phyloP scores from a whole-genome alignment of 2,329 filamentous ascomycete genomes.

The Falciphora oryzae region DNA sequence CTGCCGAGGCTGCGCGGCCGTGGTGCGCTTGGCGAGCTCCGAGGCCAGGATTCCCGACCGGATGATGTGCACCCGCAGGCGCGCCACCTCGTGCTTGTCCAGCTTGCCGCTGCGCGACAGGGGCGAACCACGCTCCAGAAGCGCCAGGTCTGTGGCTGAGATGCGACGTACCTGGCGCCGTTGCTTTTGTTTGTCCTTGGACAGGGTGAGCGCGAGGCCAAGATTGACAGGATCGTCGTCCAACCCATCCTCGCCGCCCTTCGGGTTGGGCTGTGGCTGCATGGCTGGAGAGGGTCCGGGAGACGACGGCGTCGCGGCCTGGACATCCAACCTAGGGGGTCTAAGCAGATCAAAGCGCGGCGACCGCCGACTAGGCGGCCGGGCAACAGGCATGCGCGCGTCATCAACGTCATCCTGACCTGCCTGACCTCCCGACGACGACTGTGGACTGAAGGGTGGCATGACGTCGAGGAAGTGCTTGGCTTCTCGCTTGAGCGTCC shows the following conservation, averaged over 20 bases:
- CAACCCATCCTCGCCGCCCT: neutral
- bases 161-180: neutral
- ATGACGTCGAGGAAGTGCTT: constrained; percentile 47
- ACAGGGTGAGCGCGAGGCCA: neutral
- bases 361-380: constrained; percentile 34
- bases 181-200: neutral
- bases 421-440: neutral
- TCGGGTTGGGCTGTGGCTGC: neutral
- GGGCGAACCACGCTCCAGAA: neutral
- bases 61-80: constrained; percentile 70
- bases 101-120: constrained; percentile 23
- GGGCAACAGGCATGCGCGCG: constrained; percentile 17
- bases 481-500: constrained; percentile 16
- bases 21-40: constrained; percentile 65
- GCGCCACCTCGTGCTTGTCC: constrained; percentile 69
- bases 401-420: neutral
- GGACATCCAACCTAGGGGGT: constrained; percentile 42
- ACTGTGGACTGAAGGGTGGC: constrained; percentile 35
- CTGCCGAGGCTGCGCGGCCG: constrained; percentile 35
- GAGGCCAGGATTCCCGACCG: constrained; percentile 86
- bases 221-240: neutral
- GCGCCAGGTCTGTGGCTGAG: neutral
- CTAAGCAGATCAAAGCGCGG: constrained; percentile 43
- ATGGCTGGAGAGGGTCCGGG: constrained; percentile 1
- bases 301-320: constrained; percentile 15